Percentiles rank a stretch among this genome's conserved stretches.
Evolutionary conservation across 495 filamentous ascomycete species (phyloP).

Genomic region (Tuber indicum): DNA sequence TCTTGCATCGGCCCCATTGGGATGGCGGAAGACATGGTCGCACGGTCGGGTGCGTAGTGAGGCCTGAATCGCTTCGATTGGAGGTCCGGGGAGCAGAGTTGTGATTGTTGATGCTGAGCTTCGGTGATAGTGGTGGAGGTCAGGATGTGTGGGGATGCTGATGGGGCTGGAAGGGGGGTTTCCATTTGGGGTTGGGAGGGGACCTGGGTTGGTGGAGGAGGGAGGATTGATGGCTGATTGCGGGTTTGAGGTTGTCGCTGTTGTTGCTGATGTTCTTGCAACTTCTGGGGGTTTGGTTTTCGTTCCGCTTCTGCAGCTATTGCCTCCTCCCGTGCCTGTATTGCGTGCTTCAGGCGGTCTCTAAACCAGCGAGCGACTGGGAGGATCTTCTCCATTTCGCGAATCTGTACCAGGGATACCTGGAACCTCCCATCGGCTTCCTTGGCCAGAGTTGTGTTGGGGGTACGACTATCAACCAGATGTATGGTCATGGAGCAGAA

Average conservation of each 20-base stretch:
- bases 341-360: slow-evolving; percentile 46
- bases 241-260: not conserved
- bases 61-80: not conserved
- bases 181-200: slow-evolving; percentile 31
- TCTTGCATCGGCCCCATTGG: slow-evolving; percentile 47
- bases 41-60: not conserved
- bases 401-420: slow-evolving; percentile 11
- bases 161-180: not conserved
- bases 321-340: slow-evolving; percentile 36
- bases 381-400: slow-evolving; percentile 17
- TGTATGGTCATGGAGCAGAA: slow-evolving; percentile 24
- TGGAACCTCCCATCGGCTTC: slow-evolving; percentile 19
- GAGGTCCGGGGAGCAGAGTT: not conserved
- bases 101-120: not conserved
- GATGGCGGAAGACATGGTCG: not conserved
- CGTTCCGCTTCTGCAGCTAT: slow-evolving; percentile 44
- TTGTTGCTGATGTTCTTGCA: not conserved
- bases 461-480: slow-evolving; percentile 9
- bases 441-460: slow-evolving; percentile 1
- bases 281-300: slow-evolving; percentile 5
- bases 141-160: not conserved
- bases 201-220: slow-evolving; percentile 43
- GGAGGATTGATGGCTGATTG: not conserved
- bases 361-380: slow-evolving; percentile 30
- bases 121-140: not conserved